Evolutionary conservation across 176 grass and related monocot species (phyloP).

Genomic region (Rhynchospora breviuscula): DNA sequence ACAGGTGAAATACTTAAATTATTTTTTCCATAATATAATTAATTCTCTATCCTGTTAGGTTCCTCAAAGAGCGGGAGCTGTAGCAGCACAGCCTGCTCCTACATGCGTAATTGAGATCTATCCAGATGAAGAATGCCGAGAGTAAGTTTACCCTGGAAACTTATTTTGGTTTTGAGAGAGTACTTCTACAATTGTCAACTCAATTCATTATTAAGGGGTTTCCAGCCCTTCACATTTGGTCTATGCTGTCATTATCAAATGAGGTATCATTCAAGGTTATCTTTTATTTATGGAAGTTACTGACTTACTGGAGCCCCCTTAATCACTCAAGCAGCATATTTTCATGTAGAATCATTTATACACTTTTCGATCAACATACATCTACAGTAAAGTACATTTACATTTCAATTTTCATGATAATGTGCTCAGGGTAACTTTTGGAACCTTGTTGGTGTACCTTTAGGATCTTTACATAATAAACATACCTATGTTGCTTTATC

Average conservation of each 20-base stretch:
- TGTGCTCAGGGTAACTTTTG: not conserved
- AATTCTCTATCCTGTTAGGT: constrained; percentile 27
- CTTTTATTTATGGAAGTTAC: not conserved
- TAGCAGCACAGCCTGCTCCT: constrained; percentile 31
- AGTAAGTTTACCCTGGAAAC: constrained; percentile 35
- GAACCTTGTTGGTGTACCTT: not conserved
- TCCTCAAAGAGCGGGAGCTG: constrained; percentile 42
- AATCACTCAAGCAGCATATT: not conserved
- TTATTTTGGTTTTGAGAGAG: not conserved
- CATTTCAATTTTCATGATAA: not conserved
- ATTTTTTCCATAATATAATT: not conserved
- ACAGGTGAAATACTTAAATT: not conserved
- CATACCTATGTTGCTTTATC: not conserved
- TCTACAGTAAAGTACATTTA: not conserved
- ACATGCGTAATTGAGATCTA: constrained; percentile 56
- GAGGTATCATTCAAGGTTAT: no score
- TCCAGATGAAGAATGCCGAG: constrained; percentile 55
- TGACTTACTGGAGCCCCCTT: not conserved
- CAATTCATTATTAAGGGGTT: not conserved
- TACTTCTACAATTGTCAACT: not conserved
- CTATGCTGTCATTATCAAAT: no score
- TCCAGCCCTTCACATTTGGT: not conserved
- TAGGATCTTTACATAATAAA: not conserved
- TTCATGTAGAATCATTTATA: not conserved
- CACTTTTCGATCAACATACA: not conserved